Conservation (phyloP, 164 flowering plant genomes). For the Paratinospora sagittata region DNA sequence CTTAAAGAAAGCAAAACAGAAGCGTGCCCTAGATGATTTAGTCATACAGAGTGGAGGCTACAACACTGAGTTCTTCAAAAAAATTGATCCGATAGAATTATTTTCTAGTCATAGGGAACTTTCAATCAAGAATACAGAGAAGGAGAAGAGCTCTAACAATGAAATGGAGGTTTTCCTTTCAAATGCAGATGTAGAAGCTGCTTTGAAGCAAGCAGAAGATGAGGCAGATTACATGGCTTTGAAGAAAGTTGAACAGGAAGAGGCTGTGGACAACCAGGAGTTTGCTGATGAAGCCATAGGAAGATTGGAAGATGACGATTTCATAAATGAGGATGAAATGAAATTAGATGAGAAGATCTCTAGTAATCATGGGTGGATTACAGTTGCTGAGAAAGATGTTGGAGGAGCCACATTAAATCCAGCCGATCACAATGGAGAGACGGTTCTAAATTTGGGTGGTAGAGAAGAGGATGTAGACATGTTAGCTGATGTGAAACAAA, state of each 20-base stretch:
- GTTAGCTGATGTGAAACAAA: constrained; percentile 89
- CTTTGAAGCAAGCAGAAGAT: constrained; percentile 86
- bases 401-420: constrained; percentile 21
- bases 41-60: constrained; percentile 98
- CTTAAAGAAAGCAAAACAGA: constrained; percentile 94
- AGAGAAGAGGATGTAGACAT: constrained; percentile 83
- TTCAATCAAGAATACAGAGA: constrained; percentile 35
- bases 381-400: constrained; percentile 28
- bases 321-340: constrained; percentile 66
- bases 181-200: constrained; percentile 93
- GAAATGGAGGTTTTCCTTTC: constrained; percentile 51
- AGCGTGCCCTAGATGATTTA: constrained; percentile 94
- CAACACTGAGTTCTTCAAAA: constrained; percentile 93
- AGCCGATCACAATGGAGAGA: constrained; percentile 44
- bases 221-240: constrained; percentile 99
- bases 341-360: constrained; percentile 51
- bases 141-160: constrained; percentile 34
- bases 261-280: constrained; percentile 97
- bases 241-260: constrained; percentile 93
- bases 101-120: constrained; percentile 71
- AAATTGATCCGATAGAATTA: constrained; percentile 94
- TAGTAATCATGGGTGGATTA: constrained; percentile 35
- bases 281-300: constrained; percentile 83
- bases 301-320: constrained; percentile 86
- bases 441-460: constrained; percentile 35